Base-by-base conservation (phyloP, 805 yeast genomes). In the Suhomyces tanzawaensis region DNA sequence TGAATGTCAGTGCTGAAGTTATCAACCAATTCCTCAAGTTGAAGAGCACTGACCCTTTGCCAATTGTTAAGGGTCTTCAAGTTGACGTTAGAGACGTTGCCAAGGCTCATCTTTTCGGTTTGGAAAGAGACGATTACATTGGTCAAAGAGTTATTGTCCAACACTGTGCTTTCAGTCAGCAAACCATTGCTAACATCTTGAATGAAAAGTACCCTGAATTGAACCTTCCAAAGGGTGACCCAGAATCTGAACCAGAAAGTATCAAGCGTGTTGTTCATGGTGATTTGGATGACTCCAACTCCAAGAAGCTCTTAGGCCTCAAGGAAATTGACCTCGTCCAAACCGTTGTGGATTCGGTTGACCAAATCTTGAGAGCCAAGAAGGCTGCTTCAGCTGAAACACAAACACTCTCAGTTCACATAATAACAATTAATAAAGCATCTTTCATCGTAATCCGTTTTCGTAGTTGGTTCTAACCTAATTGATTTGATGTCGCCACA, bases 201-300 rank as follows among this genome's bases (percentile, higher is more conserved):
- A 55, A 59, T 45, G 55, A 62, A 14, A 54, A 67, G 5, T 65
- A 74, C 54, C 74, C 77, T 3, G 24, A 21, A 11, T 7, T 7
- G 24, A 21, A 21, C 24, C 11, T 21, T 21, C 24, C 24, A 21
- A 12, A 30, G 19, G 33, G 18, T 19, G 16, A 9, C 23, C 14
- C 33, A 9, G 25, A 19, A 7, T 11, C 7, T 7, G 11, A 7
- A 7, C 24, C 7, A 11, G 24, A 21, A 21, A 11, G 11, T 7
- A 7, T 21, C 9, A 21, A 21, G 9, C 7, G 11, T 7, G 11
- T 21, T 11, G 24, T 21, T 21, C 24, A 21, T 11, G 24, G 24
- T 21, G 11, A 11, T 11, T 11, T 21, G 7, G 24, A 21, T 11
- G 11, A 21, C 32, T 13, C 19, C n/a, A 17, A 14, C 32, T 19